Conservation (phyloP, 148 eudicot genomes). For the Rhododendron griersonianum region DNA sequence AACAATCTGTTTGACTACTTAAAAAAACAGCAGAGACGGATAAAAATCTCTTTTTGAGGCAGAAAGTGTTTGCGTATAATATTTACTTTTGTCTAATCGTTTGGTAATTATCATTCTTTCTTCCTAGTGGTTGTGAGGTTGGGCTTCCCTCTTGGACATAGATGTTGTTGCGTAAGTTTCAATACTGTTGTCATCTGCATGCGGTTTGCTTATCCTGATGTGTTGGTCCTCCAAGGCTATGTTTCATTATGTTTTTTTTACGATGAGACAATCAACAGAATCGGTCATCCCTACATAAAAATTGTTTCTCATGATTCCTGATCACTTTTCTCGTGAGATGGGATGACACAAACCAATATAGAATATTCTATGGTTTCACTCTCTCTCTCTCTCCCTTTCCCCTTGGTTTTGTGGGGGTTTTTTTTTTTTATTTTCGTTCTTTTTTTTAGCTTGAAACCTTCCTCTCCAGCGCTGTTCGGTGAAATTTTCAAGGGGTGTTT, state of each 20-base stretch:
- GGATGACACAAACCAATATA: not conserved
- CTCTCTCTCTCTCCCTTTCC: too few species aligned
- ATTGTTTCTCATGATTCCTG: not conserved
- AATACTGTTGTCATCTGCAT: slow-evolving; percentile 2
- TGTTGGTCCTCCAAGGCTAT: not conserved
- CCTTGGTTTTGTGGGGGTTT: too few species aligned
- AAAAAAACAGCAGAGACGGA: not conserved
- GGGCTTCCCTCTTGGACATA: not conserved
- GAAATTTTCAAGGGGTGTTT: too few species aligned
- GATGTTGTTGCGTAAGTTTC: not conserved
- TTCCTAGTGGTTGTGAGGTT: not conserved
- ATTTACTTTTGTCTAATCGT: not conserved
- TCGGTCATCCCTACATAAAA: not conserved
- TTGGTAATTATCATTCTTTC: not conserved
- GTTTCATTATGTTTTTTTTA: not conserved
- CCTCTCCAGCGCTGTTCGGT: too few species aligned
- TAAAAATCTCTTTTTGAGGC: not conserved
- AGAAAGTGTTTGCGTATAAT: not conserved
- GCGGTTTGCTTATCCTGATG: not conserved
- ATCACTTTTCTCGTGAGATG: not conserved
- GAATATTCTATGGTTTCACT: not conserved
- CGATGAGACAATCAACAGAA: not conserved
- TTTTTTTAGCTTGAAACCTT: too few species aligned
- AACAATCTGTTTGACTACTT: not conserved
- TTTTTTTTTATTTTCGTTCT: too few species aligned